Percentiles rank a stretch among this genome's conserved stretches.
phyloP scores from a whole-genome alignment of 805 yeast genomes.

The Lachancea meyersii region DNA sequence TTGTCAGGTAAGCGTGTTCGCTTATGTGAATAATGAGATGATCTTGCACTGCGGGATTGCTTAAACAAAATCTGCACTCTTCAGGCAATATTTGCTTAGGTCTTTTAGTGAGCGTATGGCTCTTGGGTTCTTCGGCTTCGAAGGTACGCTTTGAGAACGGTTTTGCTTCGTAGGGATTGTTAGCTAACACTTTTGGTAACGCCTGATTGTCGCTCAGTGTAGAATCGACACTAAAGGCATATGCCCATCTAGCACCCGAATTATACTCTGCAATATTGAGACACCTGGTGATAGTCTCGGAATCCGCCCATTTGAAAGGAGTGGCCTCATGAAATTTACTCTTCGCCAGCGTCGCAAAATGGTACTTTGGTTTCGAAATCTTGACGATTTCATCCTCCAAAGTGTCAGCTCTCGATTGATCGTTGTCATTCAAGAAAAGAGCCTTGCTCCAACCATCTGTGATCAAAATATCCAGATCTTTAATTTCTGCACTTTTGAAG shows the following conservation, averaged over 20 bases:
- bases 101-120: slow-evolving; percentile 5
- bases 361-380: slow-evolving; percentile 53
- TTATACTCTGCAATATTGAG: slow-evolving; percentile 60
- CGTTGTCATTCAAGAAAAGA: slow-evolving; percentile 39
- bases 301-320: slow-evolving; percentile 51
- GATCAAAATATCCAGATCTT: slow-evolving; percentile 48
- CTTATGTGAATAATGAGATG: slow-evolving; percentile 81
- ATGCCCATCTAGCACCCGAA: slow-evolving; percentile 57
- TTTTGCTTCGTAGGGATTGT: slow-evolving; percentile 29
- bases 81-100: slow-evolving; percentile 42
- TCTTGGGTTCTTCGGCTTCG: not conserved
- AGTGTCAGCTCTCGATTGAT: slow-evolving; percentile 40
- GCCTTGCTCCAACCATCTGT: slow-evolving; percentile 56
- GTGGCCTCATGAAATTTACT: slow-evolving; percentile 48
- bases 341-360: slow-evolving; percentile 42
- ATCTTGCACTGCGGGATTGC: slow-evolving; percentile 68
- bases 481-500: slow-evolving; percentile 15
- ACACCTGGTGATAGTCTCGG: slow-evolving; percentile 48
- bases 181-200: slow-evolving; percentile 14
- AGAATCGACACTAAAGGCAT: slow-evolving; percentile 52
- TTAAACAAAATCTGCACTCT: slow-evolving; percentile 75
- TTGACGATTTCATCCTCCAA: slow-evolving; percentile 43
- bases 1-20: slow-evolving; percentile 55
- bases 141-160: slow-evolving; percentile 7
- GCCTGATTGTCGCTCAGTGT: slow-evolving; percentile 9